Conservation (phyloP, 2,329 filamentous ascomycete genomes). For the Leptodontidium sp. region DNA sequence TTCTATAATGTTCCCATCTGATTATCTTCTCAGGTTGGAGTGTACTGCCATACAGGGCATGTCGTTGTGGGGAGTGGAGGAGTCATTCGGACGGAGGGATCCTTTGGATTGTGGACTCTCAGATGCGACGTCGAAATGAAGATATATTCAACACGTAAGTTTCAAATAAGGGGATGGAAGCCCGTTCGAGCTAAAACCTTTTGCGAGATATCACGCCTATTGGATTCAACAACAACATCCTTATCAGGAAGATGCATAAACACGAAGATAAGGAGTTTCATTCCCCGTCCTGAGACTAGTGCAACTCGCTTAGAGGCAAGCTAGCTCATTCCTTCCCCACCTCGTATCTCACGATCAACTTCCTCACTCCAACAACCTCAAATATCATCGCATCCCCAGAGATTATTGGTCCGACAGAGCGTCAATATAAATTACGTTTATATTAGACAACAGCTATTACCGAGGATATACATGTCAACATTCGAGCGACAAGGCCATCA, state of each 20-base stretch:
- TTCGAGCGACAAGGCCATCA: background rate
- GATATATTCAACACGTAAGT: background rate
- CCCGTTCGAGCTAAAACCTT: background rate
- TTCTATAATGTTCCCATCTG: no score
- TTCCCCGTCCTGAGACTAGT: background rate
- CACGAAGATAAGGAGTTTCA: slow-evolving; percentile 3
- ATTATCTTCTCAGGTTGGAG: background rate
- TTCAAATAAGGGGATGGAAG: background rate
- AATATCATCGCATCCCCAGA: background rate
- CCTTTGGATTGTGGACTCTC: background rate
- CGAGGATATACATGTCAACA: background rate
- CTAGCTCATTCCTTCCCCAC: slow-evolving; percentile 10
- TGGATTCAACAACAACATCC: background rate
- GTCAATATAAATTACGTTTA: background rate
- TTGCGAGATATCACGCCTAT: background rate
- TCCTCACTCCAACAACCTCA: background rate
- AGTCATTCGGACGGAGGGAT: background rate
- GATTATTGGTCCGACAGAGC: background rate
- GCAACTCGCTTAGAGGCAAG: slow-evolving; percentile 1
- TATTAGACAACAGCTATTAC: background rate
- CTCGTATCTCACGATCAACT: background rate
- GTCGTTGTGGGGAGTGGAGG: background rate
- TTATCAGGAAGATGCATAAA: slow-evolving; percentile 12
- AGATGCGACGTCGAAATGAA: background rate
- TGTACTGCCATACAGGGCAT: background rate